Percentiles rank a stretch among this genome's conserved stretches.
Evolutionary conservation across 2,329 filamentous ascomycete species (phyloP).

Genomic region (Fusarium sororula): DNA sequence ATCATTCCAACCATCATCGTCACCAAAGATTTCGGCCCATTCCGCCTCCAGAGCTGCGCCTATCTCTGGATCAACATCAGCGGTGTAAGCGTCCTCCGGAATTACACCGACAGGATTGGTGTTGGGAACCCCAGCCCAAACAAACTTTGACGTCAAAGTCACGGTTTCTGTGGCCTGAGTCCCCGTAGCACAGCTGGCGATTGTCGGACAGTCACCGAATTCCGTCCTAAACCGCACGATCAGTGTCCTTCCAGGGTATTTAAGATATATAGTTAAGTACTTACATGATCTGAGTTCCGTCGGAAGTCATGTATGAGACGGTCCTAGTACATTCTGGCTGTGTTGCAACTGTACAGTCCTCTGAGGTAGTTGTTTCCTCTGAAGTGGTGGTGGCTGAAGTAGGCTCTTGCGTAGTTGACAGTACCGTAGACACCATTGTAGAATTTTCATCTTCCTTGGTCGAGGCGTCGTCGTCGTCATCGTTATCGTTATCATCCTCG

Average conservation of each 20-base stretch:
- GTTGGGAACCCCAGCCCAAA: neutral
- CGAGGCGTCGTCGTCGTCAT: neutral
- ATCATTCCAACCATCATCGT: neutral
- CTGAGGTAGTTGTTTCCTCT: neutral
- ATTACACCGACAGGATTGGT: rapidly evolving
- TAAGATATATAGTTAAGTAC: neutral
- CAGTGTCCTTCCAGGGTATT: neutral
- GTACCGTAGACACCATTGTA: rapidly evolving
- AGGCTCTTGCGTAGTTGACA: neutral
- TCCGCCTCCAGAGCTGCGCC: neutral
- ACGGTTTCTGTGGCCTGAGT: neutral
- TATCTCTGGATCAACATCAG: neutral
- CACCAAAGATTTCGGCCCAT: neutral
- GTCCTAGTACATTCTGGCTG: neutral
- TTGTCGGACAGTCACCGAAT: neutral
- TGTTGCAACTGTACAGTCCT: neutral
- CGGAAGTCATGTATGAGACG: neutral
- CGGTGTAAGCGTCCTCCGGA: rapidly evolving
- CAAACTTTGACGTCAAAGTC: rapidly evolving
- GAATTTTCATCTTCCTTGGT: neutral
- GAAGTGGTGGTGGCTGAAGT: neutral
- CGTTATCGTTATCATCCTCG: rapidly evolving
- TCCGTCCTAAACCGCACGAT: neutral
- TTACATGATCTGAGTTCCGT: neutral
- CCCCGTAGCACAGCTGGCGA: neutral